phyloP scores from a whole-genome alignment of 495 filamentous ascomycete species.

The Penicillium mononematosum region DNA sequence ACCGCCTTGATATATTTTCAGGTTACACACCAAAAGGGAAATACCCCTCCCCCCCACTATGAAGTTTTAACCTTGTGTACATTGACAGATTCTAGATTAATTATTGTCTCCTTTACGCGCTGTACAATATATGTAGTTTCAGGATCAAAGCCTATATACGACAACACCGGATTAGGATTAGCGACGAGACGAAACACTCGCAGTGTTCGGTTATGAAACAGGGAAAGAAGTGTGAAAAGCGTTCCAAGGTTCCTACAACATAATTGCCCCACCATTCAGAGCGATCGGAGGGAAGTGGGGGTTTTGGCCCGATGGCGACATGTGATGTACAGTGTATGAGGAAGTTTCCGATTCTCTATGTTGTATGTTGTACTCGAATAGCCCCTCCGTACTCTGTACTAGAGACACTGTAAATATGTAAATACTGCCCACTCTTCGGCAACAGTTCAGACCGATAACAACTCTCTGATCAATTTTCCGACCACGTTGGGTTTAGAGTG shows the following conservation, averaged over 20 bases:
- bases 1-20: slow-evolving; percentile 1
- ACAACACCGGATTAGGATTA: neutral
- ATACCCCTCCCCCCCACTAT: slow-evolving; percentile 9
- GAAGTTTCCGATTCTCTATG: neutral
- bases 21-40: neutral
- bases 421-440: neutral
- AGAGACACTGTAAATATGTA: neutral
- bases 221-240: neutral
- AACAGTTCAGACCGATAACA: neutral
- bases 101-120: neutral
- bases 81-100: neutral
- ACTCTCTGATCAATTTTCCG: neutral
- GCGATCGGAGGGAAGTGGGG: slow-evolving; percentile 5
- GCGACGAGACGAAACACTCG: neutral
- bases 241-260: neutral
- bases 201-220: neutral
- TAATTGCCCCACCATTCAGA: slow-evolving; percentile 8
- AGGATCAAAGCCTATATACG: slow-evolving; percentile 2
- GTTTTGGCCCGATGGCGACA: neutral
- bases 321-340: neutral
- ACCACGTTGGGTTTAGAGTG: neutral
- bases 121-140: slow-evolving; percentile 4
- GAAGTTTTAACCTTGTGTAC: neutral
- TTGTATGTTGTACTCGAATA: too few relatives aligned
- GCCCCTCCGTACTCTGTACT: too few relatives aligned